Evolutionary conservation across 73 alveolate genomes (phyloP), one percentile per base, ranked within the genome.

Genomic region (Paramecium sexaurelia): DNA sequence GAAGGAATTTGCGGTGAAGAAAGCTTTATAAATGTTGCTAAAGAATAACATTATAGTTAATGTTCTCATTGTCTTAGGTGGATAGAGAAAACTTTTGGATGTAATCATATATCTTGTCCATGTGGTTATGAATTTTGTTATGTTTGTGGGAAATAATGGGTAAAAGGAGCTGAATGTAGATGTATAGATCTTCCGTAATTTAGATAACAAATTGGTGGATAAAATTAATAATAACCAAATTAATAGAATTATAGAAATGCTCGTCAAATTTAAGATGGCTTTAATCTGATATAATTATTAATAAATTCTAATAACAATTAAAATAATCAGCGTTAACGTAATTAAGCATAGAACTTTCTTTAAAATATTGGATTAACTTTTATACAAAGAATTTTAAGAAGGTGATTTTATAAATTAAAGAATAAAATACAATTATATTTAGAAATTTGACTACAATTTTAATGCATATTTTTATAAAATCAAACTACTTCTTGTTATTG

Each of bases 1-100:
- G 83, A 61, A 61, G 83, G 83, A 29, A 10, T 61, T 6, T 61
- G 83, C 26, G 83, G 83, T 5, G 83, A 61, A 61, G 1, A 26
- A 29, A 61, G 83, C 11, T 61, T 61, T 61, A 61, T 61, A 0
- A 61, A 61, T 29, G 39, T 29, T 3, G 83, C 47, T 29, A 5
- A 6, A 13, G 43, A 61, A 61, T 3, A 26, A 2, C 11, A 6
- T 3, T 61, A 61, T 61, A 26, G 33, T 22, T 61, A 61, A 32
- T 61, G 83, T 61, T 61, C 39, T 22, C 5, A 11, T 8, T 61
- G 83, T 8, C 11, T 11, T 3, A 61, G 43, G 10, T 61, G 83
- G 83, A 32, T 61, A 11, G 83, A 61, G 26, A 61, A 61, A 29
- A 32, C 83, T n/a, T 26, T 13, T 61, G 83, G 83, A 11, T 61